Evolutionary conservation across 31 red algal species (phyloP), one percentile per base, ranked within the genome.

Genomic region (Asparagopsis taxiformis): DNA sequence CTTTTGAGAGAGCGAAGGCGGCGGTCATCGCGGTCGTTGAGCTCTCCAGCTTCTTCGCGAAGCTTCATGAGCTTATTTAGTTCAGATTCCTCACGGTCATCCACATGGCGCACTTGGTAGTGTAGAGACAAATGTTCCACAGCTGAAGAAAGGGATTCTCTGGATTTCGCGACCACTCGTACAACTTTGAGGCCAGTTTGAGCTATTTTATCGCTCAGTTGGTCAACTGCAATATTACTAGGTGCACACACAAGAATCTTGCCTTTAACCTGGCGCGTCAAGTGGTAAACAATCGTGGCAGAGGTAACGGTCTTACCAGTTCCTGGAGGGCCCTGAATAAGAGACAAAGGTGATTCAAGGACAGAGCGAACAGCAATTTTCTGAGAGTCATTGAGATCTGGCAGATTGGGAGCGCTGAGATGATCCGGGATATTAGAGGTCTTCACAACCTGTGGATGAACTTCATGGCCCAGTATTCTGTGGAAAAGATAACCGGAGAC

Each of bases 161-260:
- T 61, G 6, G 92, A 90, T 36, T 89, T 89, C 9, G 92, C 92
- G 3, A 82, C 72, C 19, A 97, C 79, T 25, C 93, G 87, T n/a
- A 97, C 81, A 2, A 97, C 93, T 52, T 91, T 91, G 43, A 97
- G 74, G 3, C 93, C 93, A 48, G 80, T 91, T 35, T 62, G 39
- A 0, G 87, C 84, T 56, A 90, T 79, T 41, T 87, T 87, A 19
- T 85, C 86, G 48, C 80, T 84, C 9, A 97, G 39, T 49, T 97
- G 87, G 41, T 97, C 93, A 1, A 91, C 93, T 6, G 93, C 93
- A 66, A 97, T 82, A 41, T 97, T 97, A 33, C 85, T 91, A n/a
- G 93, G 87, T 16, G 93, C 93, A 53, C 85, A 91, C 2, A 97
- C 93, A 17, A 97, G 93, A 43, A 97, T 84, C 36, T 79, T 78